Evolutionary conservation across 2,329 filamentous ascomycete genomes (phyloP), one percentile per base, ranked within the genome.

Genomic region (Xylariaceae sp.): DNA sequence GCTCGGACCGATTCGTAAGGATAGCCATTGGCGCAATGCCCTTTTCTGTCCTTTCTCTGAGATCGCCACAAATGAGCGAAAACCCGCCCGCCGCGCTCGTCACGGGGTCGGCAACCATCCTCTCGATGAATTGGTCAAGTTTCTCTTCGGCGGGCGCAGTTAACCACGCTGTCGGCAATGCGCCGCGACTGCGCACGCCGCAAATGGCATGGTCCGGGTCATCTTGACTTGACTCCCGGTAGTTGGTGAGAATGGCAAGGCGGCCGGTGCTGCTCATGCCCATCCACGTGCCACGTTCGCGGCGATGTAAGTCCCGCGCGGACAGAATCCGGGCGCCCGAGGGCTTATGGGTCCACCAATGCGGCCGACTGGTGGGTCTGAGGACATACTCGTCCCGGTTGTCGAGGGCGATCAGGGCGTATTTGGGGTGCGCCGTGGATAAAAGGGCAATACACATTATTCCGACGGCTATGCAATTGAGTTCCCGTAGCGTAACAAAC

Each of bases 361-460:
- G 78, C 5, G 83, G 83, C 55, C 80, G 74, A 50, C 79, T 83
- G 1, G 83, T 86, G 3, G 83, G 83, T 31, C 83, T 77, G 11
- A 85, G 75, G 59, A 86, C 81, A 71, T 80, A 86, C 68, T 86
- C 87, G 74, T 92, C 88, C 63, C 88, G 81, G 70, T 92, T 92
- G 72, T 91, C 83, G 67, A 91, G 76, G 57, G 89, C 73, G 63
- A 92, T 87, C 57, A 91, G 77, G 30, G 86, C 79, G 71, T 91
- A 91, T 61, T 80, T 76, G 7, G 88, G 88, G 67, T 91, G 88
- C 45, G 85, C 79, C 19, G 87, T 91, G 30, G 87, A 89, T 55
- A 89, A 74, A 45, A 91, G 75, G 47, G 84, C 85, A 72, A 91
- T 91, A 68, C 88, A 91, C 88, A 91, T 91, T 54, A 48, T 70